Evolutionary conservation across 2,329 filamentous ascomycete genomes (phyloP), one percentile per base, ranked within the genome.

Genomic region (Chaetomiaceae sp.): DNA sequence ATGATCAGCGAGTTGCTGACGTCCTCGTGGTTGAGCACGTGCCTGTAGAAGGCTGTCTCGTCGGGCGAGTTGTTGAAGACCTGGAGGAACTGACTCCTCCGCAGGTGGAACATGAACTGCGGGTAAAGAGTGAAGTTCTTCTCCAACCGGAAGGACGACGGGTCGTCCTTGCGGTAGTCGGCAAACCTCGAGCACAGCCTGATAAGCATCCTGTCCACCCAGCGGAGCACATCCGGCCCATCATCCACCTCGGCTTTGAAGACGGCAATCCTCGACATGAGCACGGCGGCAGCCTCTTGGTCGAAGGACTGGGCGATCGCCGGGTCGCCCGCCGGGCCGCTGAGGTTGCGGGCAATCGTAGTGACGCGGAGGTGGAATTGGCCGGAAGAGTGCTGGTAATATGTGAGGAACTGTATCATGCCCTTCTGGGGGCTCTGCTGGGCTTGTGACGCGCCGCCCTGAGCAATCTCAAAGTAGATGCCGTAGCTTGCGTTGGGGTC

Each of bases 1-100:
- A 99, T 99, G 69, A 99, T 85, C 43, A 99, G 81, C 11, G 91
- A 96, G 72, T 97, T 96, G 74, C 89, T 88, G 57, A 95, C 91
- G 71, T 97, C 94, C 71, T 99, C 94, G 65, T 97, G 91, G 69
- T 97, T 95, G 59, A 99, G 79, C 3, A 99, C 91, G 68, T 99
- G 94, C 57, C 94, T 83, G 69, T 97, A 96, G 73, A 99, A 99
- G n/a, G 94, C 94, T 22, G 94, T 99, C 73, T 99, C 94, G 65
- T 99, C 94, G 7, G 94, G 94, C 0, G 92, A 97, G 72, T 97
- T 99, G 78, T 99, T 99, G 82, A 99, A 99, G 53, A 99, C 91
- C 68, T 99, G 94, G 60, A 99, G 73, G 77, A 99, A 99, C 71
- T 97, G 94, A 72, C 91, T 96, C 71, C 94, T 84, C 64, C 94